Evolutionary conservation across 306 rosid genomes (phyloP).

Genomic region (Glycine soja): DNA sequence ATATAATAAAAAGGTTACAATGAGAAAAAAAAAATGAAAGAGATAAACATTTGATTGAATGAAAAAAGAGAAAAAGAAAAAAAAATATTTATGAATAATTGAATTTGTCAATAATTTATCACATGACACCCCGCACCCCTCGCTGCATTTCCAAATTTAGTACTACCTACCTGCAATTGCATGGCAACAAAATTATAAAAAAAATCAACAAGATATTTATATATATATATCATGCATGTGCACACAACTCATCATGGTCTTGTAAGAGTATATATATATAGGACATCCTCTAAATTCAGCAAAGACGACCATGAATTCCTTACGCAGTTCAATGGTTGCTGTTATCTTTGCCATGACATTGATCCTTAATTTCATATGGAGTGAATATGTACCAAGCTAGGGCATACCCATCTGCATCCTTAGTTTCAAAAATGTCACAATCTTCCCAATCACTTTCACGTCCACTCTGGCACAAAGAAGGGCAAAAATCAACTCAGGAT

Average conservation of each 20-base stretch:
- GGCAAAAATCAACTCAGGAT: conserved; percentile 36
- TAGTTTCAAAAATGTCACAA: conserved; percentile 41
- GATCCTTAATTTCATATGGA: conserved; percentile 51
- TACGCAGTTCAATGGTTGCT: conserved; percentile 53
- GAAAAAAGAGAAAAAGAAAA: too few relatives aligned
- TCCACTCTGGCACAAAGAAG: conserved; percentile 1
- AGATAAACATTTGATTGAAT: too few relatives aligned
- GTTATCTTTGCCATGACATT: conserved; percentile 54
- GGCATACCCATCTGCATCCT: conserved; percentile 49
- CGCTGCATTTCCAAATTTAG: conserved; percentile 44
- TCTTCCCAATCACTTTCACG: conserved; percentile 38
- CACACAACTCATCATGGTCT: conserved; percentile 41
- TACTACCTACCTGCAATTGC: conserved; percentile 22
- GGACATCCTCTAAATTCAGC: conserved; percentile 49
- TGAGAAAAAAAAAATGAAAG: too few relatives aligned
- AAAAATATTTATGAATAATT: too few relatives aligned
- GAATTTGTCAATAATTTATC: conserved; percentile 37
- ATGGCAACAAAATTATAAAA: neutral
- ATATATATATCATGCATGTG: conserved; percentile 4
- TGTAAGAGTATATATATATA: conserved; percentile 46
- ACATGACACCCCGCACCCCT: conserved; percentile 42
- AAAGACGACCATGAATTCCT: conserved; percentile 61
- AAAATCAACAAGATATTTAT: conserved; percentile 2
- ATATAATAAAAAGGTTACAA: too few relatives aligned
- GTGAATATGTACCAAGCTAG: conserved; percentile 56